These are phyloP conservation scores for Wickerhamiella lipophila DNA, from an alignment of 805 yeast species.

Conservation along the genomic window DNA sequence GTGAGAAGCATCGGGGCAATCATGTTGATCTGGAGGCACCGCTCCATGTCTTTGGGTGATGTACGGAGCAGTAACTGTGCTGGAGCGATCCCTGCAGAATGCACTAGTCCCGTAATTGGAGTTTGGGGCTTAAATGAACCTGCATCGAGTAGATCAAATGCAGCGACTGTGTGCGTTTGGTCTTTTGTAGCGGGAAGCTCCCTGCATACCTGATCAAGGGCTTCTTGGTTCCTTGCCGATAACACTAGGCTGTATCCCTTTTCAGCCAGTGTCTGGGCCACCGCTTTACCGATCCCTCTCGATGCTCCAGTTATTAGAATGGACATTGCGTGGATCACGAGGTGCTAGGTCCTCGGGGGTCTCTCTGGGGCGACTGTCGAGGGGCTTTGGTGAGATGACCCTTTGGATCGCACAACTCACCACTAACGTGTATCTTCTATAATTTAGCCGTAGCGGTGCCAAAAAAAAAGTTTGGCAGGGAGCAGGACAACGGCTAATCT, in stretches of 20 bases:
- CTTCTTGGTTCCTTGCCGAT: conserved; percentile 36
- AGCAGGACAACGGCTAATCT: too few relatives aligned
- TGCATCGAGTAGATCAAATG: conserved; percentile 15
- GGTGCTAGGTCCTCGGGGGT: too few relatives aligned
- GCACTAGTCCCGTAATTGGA: conserved; percentile 37
- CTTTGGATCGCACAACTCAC: too few relatives aligned
- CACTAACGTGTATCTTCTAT: too few relatives aligned
- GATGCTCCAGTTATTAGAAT: conserved; percentile 52
- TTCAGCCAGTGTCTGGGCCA: conserved; percentile 39
- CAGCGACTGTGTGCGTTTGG: conserved; percentile 17
- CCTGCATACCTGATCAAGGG: conserved; percentile 26
- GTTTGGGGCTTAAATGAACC: not conserved
- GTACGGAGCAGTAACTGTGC: conserved; percentile 38
- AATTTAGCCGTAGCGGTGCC: too few relatives aligned
- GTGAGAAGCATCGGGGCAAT: conserved; percentile 49
- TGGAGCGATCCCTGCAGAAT: conserved; percentile 49
- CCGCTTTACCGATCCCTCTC: conserved; percentile 48
- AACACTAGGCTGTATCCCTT: conserved; percentile 43
- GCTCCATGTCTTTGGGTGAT: conserved; percentile 31
- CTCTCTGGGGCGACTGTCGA: too few relatives aligned
- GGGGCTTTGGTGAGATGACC: too few relatives aligned
- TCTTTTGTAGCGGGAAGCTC: conserved; percentile 14
- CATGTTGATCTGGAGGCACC: conserved; percentile 44
- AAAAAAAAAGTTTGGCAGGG: too few relatives aligned
- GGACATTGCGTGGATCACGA: conserved; percentile 7